Evolutionary conservation across 139 green algal species (phyloP).

Genomic region (Astrephomene gubernaculifera): DNA sequence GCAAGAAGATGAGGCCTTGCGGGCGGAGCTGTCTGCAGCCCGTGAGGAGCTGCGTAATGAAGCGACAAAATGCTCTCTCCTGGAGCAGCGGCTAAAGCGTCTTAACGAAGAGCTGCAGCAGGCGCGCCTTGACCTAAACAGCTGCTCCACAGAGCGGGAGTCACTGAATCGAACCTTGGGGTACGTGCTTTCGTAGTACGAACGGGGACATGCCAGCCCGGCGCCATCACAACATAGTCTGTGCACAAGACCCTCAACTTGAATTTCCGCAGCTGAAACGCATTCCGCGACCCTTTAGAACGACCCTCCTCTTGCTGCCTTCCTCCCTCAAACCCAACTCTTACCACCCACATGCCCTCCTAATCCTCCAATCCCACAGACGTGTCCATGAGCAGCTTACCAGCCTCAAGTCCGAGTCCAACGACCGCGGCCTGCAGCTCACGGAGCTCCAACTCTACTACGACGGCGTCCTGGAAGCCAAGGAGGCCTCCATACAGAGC

Average conservation of each 20-base stretch:
- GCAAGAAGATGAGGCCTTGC: conserved; percentile 10
- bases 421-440: background rate
- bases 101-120: conserved; percentile 8
- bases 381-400: conserved; percentile 43
- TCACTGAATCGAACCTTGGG: conserved; percentile 37
- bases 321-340: background rate
- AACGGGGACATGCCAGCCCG: background rate
- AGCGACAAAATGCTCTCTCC: conserved; percentile 20
- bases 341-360: background rate
- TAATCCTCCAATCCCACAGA: background rate
- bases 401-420: background rate
- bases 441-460: conserved; percentile 45
- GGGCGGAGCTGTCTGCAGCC: conserved; percentile 23
- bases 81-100: conserved; percentile 23
- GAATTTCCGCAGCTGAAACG: too few species aligned
- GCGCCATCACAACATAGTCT: too few species aligned
- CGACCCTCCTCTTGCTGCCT: too few species aligned
- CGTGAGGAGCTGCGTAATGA: conserved; percentile 48
- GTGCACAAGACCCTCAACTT: too few species aligned
- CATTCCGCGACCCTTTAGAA: too few species aligned
- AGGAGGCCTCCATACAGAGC: conserved; percentile 49
- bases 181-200: too few species aligned
- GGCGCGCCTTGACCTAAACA: background rate
- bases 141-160: background rate
- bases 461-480: conserved; percentile 46